Conservation (phyloP, 1,139 yeast species). For the Geotrichum fermentans region DNA sequence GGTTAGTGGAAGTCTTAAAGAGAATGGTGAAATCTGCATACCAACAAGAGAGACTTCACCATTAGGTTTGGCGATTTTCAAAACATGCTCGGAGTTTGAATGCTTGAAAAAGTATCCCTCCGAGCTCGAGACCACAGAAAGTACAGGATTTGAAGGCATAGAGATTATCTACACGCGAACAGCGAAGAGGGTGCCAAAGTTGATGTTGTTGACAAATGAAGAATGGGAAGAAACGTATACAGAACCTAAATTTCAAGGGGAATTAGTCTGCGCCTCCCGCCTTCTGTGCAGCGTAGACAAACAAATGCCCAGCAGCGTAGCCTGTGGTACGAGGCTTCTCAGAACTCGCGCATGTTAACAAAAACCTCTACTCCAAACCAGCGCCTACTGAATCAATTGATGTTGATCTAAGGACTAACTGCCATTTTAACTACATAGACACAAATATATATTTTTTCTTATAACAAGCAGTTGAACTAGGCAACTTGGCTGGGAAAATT, state of each 20-base stretch:
- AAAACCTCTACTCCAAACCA: too few species aligned
- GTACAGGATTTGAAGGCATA: constrained; percentile 9
- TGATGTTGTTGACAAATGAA: background rate
- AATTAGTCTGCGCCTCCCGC: background rate
- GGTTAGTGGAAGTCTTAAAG: background rate
- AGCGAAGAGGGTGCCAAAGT: background rate
- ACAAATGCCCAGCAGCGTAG: too few species aligned
- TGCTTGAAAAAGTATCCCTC: constrained; percentile 19
- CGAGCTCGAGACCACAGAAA: constrained; percentile 17
- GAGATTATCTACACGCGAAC: background rate
- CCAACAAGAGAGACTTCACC: constrained; percentile 18
- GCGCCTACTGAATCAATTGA: too few species aligned
- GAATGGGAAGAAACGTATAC: background rate
- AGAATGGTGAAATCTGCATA: background rate
- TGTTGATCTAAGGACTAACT: too few species aligned
- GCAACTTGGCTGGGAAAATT: too few species aligned
- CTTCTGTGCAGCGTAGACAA: background rate
- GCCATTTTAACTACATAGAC: too few species aligned
- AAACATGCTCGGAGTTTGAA: background rate
- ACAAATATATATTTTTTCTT: too few species aligned
- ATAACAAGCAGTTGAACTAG: too few species aligned
- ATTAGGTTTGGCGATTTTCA: constrained; percentile 13
- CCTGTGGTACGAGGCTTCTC: too few species aligned
- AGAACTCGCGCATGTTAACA: too few species aligned
- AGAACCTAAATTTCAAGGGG: background rate